These are phyloP conservation scores for Nicotiana tabacum DNA, from an alignment of 257 asterid species.

Conservation along the genomic window DNA sequence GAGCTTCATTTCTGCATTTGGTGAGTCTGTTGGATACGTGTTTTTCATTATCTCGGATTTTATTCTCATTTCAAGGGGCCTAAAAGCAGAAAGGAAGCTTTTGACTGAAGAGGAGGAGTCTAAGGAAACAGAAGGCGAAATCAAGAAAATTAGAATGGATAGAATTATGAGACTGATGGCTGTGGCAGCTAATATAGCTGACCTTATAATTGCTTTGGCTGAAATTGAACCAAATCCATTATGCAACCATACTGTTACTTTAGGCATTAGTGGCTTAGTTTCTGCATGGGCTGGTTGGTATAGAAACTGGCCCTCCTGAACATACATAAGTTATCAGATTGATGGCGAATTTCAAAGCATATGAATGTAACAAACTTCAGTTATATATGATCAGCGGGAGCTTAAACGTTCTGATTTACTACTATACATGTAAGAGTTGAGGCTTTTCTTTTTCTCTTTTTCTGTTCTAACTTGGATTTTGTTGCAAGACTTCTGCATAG, in stretches of 20 bases:
- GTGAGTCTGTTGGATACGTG: conserved; percentile 81
- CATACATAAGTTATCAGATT: not conserved
- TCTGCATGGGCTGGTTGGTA: conserved; percentile 99
- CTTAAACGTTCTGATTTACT: not conserved
- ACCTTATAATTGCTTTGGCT: conserved; percentile 70
- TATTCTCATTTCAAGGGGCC: conserved; percentile 55
- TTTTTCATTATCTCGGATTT: conserved; percentile 59
- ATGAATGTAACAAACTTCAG: conserved; percentile 2
- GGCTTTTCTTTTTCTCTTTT: not conserved
- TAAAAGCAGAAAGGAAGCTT: conserved; percentile 46
- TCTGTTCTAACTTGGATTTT: not conserved
- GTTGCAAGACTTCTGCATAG: not conserved
- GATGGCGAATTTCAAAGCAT: not conserved
- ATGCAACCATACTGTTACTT: conserved; percentile 69
- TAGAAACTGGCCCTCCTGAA: conserved; percentile 79
- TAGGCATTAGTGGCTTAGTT: conserved; percentile 86
- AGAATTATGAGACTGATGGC: conserved; percentile 88
- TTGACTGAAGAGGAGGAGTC: conserved; percentile 14
- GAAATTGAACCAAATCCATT: conserved; percentile 94
- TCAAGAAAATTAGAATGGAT: conserved; percentile 57
- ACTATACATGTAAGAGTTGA: not conserved
- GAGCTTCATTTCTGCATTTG: conserved; percentile 90
- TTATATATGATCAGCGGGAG: not conserved
- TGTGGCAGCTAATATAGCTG: conserved; percentile 86
- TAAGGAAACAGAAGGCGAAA: conserved; percentile 9